Percentiles rank a stretch among this genome's conserved stretches.
Conservation (phyloP, 2,329 filamentous ascomycete species). For the Phaeosphaeria sp. region DNA sequence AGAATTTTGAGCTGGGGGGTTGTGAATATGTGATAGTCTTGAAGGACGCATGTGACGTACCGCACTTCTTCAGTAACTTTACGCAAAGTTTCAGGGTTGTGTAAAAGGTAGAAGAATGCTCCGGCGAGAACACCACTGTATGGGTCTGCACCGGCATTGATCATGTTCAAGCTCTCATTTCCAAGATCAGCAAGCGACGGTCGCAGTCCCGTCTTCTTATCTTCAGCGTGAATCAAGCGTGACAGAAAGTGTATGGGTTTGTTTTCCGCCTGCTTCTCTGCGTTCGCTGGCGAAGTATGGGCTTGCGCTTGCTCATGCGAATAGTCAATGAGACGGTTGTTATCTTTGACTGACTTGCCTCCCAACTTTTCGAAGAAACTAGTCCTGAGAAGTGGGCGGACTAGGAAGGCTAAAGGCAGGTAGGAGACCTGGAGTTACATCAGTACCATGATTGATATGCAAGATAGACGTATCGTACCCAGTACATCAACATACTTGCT, state of each 20-base stretch:
- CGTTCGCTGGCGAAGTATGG: neutral
- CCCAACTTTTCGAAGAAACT: constrained; percentile 26
- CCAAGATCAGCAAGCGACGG: constrained; percentile 49
- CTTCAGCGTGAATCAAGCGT: constrained; percentile 48
- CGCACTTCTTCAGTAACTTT: constrained; percentile 31
- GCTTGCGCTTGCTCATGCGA: constrained; percentile 17
- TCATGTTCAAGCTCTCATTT: constrained; percentile 53
- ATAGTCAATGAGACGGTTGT: constrained; percentile 32
- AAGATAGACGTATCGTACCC: constrained; percentile 15
- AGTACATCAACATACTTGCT: constrained; percentile 29
- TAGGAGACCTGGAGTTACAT: constrained; percentile 16
- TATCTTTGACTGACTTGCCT: constrained; percentile 28
- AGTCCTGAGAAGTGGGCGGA: constrained; percentile 25
- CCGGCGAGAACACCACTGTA: constrained; percentile 40
- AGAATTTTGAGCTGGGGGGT: constrained; percentile 10
- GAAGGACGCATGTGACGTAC: constrained; percentile 7
- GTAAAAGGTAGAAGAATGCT: constrained; percentile 49
- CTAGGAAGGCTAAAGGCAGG: constrained; percentile 21
- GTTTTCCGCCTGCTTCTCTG: constrained; percentile 15
- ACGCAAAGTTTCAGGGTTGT: constrained; percentile 36
- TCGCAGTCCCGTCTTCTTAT: constrained; percentile 49
- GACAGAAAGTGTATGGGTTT: constrained; percentile 50
- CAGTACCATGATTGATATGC: neutral
- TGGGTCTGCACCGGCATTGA: constrained; percentile 53
- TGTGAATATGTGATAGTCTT: neutral